Evolutionary conservation across 2,329 filamentous ascomycete genomes (phyloP).

Genomic region (Colletotrichum limetticola): DNA sequence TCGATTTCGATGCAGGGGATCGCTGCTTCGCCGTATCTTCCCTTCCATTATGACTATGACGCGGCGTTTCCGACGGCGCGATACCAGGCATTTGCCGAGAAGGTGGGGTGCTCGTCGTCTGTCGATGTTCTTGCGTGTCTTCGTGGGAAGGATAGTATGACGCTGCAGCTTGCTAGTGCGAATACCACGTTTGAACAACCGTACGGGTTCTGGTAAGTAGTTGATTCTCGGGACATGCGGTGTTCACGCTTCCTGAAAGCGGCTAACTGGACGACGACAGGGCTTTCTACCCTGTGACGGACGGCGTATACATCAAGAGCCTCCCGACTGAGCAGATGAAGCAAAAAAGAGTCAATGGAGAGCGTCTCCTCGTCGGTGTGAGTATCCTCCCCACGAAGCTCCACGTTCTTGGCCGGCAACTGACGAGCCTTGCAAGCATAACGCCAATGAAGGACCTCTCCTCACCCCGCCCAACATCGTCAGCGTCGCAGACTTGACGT

Average conservation of each 20-base stretch:
- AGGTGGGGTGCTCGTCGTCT: constrained; percentile 50
- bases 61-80: neutral
- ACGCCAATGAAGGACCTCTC: constrained; percentile 59
- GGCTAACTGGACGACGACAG: neutral
- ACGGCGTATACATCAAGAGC: constrained; percentile 44
- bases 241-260: neutral
- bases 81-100: constrained; percentile 35
- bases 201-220: constrained; percentile 37
- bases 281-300: constrained; percentile 48
- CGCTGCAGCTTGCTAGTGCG: constrained; percentile 40
- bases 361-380: constrained; percentile 35
- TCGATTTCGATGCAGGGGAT: neutral
- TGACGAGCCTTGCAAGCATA: constrained; percentile 42
- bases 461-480: constrained; percentile 58
- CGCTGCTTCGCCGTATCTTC: constrained; percentile 22
- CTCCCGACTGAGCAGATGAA: constrained; percentile 44
- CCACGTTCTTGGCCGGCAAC: accelerated
- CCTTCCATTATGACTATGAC: constrained; percentile 19
- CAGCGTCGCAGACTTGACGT: constrained; percentile 50
- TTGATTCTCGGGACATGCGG: neutral
- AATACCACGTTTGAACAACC: constrained; percentile 35
- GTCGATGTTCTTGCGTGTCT: constrained; percentile 40
- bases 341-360: constrained; percentile 42
- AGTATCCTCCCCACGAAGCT: neutral
- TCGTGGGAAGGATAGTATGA: constrained; percentile 41